Base-by-base conservation (phyloP, 2,329 filamentous ascomycete genomes). In the Calonectria pseudoreteaudii region DNA sequence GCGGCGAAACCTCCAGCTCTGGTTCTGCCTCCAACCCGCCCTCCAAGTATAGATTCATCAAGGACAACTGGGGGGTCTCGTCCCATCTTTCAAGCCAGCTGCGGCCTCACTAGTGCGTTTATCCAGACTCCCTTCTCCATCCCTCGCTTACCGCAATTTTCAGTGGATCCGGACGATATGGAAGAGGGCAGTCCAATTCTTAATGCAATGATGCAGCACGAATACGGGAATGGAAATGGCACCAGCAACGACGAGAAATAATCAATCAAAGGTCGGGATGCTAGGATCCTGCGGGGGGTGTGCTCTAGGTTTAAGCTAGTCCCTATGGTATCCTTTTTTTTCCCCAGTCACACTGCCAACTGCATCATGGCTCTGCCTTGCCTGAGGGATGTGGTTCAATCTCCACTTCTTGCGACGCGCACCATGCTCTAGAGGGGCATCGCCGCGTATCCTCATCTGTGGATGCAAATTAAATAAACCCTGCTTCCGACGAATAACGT, bases 61-160 rank as follows among this genome's bases (percentile, higher is more conserved):
- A 70, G 30, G 66, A 75, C 31, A 16, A 28, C 44, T 72, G 72
- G 66, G 66, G 68, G 66, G 16, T 70, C 64, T 36, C 72, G 66
- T 11, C 38, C 31, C 18, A n/a, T 34, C 9, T 70, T 74, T 36
- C 68, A 74, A 62, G 18, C 4, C 34, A 68, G 72, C 44, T 52
- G 68, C 18, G 41, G 53, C 5, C 65, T 75, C 18, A 26, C 16
- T 10, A 66, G 72, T 68, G 31, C 44, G 58, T 53, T 23, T 16
- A 5, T 23, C 2, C 20, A 26, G 4, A 47, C 1, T 13, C 52
- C n/a, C n/a, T 50, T 10, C n/a, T 36, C 41, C 20, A 9, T 10
- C 9, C 52, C 28, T 66, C n/a, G 18, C 66, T 66, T 34, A 72
- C 30, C 52, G 7, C 30, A 36, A 8, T 31, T 20, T 62, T 30